Evolutionary conservation across 192 early-diverging fungal genomes (phyloP), one percentile per base, ranked within the genome.

Genomic region (Thoreauomyces humboldtii): DNA sequence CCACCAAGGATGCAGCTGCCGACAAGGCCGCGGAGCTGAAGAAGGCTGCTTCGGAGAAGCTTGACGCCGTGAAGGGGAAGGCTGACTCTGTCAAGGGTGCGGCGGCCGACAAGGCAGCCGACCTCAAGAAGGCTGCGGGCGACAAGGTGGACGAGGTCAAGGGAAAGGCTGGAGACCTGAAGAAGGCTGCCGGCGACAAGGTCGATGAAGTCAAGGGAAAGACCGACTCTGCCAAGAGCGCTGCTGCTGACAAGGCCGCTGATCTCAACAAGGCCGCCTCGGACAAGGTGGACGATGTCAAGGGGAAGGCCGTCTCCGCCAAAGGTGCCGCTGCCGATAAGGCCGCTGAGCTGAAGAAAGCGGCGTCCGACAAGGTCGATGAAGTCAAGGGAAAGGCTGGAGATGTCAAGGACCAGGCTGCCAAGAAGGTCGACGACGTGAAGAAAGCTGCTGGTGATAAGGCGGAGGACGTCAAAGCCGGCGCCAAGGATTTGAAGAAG

Each of bases 231-330:
- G 50, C 32, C 25, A 52, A 52, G 44, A 2, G 32, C 15, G 50
- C 50, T 31, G 50, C 27, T 29, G n/a, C n/a, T n/a, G n/a, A n/a
- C n/a, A 46, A 7, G 44, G 44, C 44, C 14, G 12, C 19, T 24
- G 44, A 46, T 12, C 12, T 46, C 19, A 46, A 12, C n/a, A 46
- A 46, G 44, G 4, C n/a, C 19, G 44, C 44, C 11, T 2, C 7
- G 6, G 55, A 34, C 29, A 57, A 57, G 55, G 55, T 25, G 1
- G 12, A 34, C 14, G 55, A 37, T 9, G 55, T 57, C 55, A 34
- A 57, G 27, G 27, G 38, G n/a, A n/a, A n/a, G n/a, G n/a, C n/a
- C n/a, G n/a, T n/a, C n/a, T 11, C 41, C 41, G 41, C 41, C 41
- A 11, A n/a, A 14, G 11, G 50, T 24, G 32, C 29, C 15, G 55